Conservation (phyloP, 1,139 yeast genomes). For the Pneumocystis canis region DNA sequence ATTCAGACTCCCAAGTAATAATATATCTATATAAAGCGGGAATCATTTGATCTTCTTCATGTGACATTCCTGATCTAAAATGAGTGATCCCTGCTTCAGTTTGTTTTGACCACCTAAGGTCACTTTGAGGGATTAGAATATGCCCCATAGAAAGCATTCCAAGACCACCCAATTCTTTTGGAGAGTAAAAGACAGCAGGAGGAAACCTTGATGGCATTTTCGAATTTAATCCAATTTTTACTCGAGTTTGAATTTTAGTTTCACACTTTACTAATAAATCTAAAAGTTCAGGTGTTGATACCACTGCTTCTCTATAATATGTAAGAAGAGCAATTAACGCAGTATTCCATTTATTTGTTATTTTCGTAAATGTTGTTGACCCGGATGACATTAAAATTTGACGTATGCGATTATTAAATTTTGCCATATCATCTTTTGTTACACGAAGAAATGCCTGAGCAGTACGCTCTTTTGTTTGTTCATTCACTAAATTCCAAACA, state of each 20-base stretch:
- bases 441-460: slow-evolving; percentile 84
- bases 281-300: slow-evolving; percentile 62
- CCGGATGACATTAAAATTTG: slow-evolving; percentile 93
- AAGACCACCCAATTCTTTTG: slow-evolving; percentile 90
- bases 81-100: slow-evolving; percentile 92
- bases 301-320: slow-evolving; percentile 84
- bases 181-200: slow-evolving; percentile 95
- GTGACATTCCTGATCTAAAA: slow-evolving; percentile 85
- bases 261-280: slow-evolving; percentile 82
- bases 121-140: slow-evolving; percentile 85
- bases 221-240: slow-evolving; percentile 86
- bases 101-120: slow-evolving; percentile 78
- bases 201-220: slow-evolving; percentile 99
- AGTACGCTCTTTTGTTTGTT: slow-evolving; percentile 63
- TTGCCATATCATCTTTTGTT: slow-evolving; percentile 60
- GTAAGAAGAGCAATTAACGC: slow-evolving; percentile 75
- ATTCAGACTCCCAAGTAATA: slow-evolving; percentile 94
- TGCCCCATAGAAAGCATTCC: slow-evolving; percentile 98
- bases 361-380: slow-evolving; percentile 85
- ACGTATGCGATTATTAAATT: slow-evolving; percentile 69
- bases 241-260: slow-evolving; percentile 84
- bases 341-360: slow-evolving; percentile 93
- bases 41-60: slow-evolving; percentile 56
- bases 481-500: slow-evolving; percentile 76
- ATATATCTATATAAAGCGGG: slow-evolving; percentile 90